These are phyloP conservation scores for Mollisiaceae sp. DNA, from an alignment of 2,329 filamentous ascomycete genomes.

Conservation along the genomic window DNA sequence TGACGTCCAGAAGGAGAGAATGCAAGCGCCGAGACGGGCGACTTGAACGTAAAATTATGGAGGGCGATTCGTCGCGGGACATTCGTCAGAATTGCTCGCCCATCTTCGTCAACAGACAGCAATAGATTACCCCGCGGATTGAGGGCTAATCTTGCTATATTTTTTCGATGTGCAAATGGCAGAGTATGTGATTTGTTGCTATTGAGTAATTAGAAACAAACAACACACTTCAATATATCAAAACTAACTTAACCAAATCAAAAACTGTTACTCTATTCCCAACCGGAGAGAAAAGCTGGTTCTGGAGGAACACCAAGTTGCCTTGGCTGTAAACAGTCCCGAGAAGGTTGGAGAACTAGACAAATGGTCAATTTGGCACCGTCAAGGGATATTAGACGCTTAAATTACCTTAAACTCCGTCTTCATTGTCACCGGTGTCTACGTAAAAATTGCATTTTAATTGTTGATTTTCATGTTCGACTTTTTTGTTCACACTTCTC, in stretches of 20 bases:
- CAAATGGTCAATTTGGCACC: slow-evolving; percentile 5
- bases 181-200: slow-evolving; percentile 89
- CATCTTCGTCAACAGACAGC: slow-evolving; percentile 92
- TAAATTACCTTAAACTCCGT: slow-evolving; percentile 91
- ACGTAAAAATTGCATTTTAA: slow-evolving; percentile 29
- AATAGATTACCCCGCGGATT: slow-evolving; percentile 91
- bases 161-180: slow-evolving; percentile 90
- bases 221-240: slow-evolving; percentile 3
- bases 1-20: slow-evolving; percentile 91
- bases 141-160: slow-evolving; percentile 86
- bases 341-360: slow-evolving; percentile 94
- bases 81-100: slow-evolving; percentile 91
- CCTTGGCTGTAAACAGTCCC: slow-evolving; percentile 98
- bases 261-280: slow-evolving; percentile 96
- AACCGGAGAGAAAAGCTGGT: slow-evolving; percentile 91
- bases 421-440: slow-evolving; percentile 74
- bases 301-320: slow-evolving; percentile 95
- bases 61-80: slow-evolving; percentile 83
- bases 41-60: slow-evolving; percentile 94
- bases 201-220: slow-evolving; percentile 22
- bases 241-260: slow-evolving; percentile 84
- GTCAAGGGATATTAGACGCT: neutral
- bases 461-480: slow-evolving; percentile 20
- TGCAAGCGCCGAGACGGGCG: slow-evolving; percentile 78
- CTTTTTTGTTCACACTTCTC: slow-evolving; percentile 29